A percentile compares a stretch with the other conserved stretches of the same genome.
phyloP scores from a whole-genome alignment of 2,329 filamentous ascomycete genomes.

The Geosmithia putterillii region DNA sequence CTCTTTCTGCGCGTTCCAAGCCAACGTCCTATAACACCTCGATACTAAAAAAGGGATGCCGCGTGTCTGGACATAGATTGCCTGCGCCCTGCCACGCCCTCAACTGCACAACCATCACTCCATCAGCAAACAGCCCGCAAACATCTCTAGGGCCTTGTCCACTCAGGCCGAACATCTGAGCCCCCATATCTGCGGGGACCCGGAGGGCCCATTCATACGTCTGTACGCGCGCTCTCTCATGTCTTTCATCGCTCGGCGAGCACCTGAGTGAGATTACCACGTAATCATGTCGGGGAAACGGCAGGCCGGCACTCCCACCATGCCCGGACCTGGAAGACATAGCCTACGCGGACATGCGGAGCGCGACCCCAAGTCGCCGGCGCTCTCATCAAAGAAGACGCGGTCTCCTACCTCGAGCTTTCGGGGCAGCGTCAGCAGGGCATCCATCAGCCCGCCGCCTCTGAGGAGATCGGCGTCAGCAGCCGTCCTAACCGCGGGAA shows the following conservation, averaged over 20 bases:
- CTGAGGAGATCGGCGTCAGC: slow-evolving; percentile 1
- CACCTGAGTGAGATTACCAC: not conserved
- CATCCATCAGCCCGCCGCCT: slow-evolving; percentile 1
- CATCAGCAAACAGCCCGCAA: too few relatives aligned
- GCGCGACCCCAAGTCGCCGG: not conserved
- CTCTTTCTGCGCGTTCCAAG: not conserved
- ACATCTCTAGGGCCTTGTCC: too few relatives aligned
- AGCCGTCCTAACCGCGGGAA: not conserved
- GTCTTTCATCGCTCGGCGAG: not conserved
- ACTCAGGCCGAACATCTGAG: too few relatives aligned
- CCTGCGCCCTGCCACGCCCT: too few relatives aligned
- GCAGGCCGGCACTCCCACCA: not conserved
- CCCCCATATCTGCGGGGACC: too few relatives aligned
- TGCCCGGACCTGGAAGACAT: not conserved
- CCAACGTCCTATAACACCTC: not conserved
- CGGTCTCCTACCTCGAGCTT: not conserved
- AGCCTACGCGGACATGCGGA: not conserved
- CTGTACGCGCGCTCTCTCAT: not conserved
- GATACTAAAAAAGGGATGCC: too few relatives aligned
- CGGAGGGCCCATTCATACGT: not conserved
- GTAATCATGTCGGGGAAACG: not conserved
- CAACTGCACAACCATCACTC: too few relatives aligned
- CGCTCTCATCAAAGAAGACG: not conserved
- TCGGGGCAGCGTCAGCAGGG: not conserved
- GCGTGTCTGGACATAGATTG: too few relatives aligned